A percentile compares a stretch with the other conserved stretches of the same genome.
phyloP scores from a whole-genome alignment of 306 rosid species.

The Glycine soja region DNA sequence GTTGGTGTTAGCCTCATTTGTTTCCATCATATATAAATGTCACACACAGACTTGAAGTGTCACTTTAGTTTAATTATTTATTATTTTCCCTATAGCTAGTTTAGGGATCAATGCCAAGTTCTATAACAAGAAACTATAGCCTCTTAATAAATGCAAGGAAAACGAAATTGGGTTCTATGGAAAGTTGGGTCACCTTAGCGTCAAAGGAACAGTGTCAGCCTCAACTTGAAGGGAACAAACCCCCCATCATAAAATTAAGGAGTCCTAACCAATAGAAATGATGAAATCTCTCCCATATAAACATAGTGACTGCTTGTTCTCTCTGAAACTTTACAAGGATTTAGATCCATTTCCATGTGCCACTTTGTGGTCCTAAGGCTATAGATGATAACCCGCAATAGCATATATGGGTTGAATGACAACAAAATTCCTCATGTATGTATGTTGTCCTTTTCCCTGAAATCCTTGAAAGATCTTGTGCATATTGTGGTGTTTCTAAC shows the following conservation, averaged over 20 bases:
- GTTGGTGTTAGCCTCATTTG: conserved; percentile 41
- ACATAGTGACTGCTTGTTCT: conserved; percentile 49
- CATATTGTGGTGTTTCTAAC: not conserved
- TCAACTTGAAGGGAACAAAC: conserved; percentile 41
- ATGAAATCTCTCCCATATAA: conserved; percentile 38
- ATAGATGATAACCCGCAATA: conserved; percentile 46
- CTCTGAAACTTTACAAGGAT: conserved; percentile 50
- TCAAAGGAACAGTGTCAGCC: conserved; percentile 52
- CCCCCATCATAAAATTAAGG: not conserved
- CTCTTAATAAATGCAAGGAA: conserved; percentile 49
- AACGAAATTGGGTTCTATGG: conserved; percentile 44
- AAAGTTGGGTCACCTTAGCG: conserved; percentile 45
- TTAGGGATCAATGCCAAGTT: conserved; percentile 44
- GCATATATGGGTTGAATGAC: conserved; percentile 27
- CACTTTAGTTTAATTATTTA: conserved; percentile 11
- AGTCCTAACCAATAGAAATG: conserved; percentile 45
- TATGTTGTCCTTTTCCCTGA: conserved; percentile 40
- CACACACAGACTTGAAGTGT: conserved; percentile 42
- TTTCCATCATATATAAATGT: conserved; percentile 39
- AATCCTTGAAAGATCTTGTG: conserved; percentile 28
- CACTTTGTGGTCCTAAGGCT: conserved; percentile 52
- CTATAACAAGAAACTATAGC: conserved; percentile 42
- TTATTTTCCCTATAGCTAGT: conserved; percentile 26
- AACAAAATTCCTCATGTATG: conserved; percentile 33
- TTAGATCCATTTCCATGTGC: conserved; percentile 54